Evolutionary conservation across 1,284 basidiomycete genomes (phyloP).

Genomic region (Macrocybe sp.): DNA sequence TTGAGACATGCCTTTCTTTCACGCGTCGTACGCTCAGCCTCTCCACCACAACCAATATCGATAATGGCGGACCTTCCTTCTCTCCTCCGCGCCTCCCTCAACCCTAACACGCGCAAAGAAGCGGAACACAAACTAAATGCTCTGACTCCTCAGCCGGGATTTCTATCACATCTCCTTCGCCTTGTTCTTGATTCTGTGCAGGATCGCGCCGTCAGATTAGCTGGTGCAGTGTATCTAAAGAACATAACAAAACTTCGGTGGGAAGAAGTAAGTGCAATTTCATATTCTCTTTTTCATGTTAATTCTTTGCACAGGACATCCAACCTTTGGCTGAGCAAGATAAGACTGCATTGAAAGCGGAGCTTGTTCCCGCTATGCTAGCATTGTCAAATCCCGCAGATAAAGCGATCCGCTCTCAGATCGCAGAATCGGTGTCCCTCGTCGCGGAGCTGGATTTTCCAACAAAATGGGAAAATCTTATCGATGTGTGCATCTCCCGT

Average conservation of each 20-base stretch:
- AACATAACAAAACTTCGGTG: constrained; percentile 82
- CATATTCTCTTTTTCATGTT: constrained; percentile 6
- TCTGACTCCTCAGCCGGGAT: constrained; percentile 72
- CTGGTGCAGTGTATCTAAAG: constrained; percentile 86
- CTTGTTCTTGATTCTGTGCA: constrained; percentile 69
- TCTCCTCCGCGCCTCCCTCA: constrained; percentile 70
- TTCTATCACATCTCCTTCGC: constrained; percentile 66
- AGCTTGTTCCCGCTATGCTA: constrained; percentile 82
- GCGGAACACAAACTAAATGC: constrained; percentile 74
- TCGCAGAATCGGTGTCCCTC: constrained; percentile 85
- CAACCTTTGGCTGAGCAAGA: constrained; percentile 59
- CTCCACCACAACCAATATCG: too few relatives aligned
- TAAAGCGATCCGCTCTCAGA: constrained; percentile 70
- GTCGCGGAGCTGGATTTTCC: constrained; percentile 90
- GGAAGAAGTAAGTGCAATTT: constrained; percentile 63
- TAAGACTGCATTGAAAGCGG: constrained; percentile 60
- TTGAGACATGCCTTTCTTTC: too few relatives aligned
- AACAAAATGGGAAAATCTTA: constrained; percentile 75
- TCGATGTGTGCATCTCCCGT: constrained; percentile 58
- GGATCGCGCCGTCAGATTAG: constrained; percentile 70
- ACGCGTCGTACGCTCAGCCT: too few relatives aligned
- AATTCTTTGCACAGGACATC: constrained; percentile 46
- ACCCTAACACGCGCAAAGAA: constrained; percentile 68
- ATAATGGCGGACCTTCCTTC: constrained; percentile 61
- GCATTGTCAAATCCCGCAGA: constrained; percentile 62